Evolutionary conservation across 1,284 basidiomycete species (phyloP), one percentile per base, ranked within the genome.

Genomic region (Ceratobasidium sp.): DNA sequence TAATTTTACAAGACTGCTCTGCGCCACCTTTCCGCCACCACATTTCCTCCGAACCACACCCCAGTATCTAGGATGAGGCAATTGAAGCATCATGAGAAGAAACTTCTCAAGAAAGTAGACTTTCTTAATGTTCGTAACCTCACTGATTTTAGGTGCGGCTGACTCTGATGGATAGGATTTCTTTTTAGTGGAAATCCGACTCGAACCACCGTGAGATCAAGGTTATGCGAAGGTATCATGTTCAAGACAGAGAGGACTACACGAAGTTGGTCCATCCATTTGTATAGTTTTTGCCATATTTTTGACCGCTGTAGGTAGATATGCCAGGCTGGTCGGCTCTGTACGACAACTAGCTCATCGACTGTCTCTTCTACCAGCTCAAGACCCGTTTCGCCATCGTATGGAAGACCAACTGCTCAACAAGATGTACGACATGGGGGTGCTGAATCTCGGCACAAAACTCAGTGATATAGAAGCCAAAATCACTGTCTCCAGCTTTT

Each of bases 371-470:
- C 86, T 99, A 7, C 94, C 96, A 0, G 86, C 95, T 0, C 88
- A 94, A 75, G 96, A 99, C 81, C 92, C 95, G 1, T 95, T 94
- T 81, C 87, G 97, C 25, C 76, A 88, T 16, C 87, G 90, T 75
- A 93, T 93, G 86, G 94, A 99, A 82, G 87, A 83, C 44, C 89
- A 92, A 77, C 85, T 99, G 60, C 87, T 99, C 64, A 89, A 91
- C 76, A 99, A 99, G 81, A 87, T 98, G 73, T 99, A 98, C 83
- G 97, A 99, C 81, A 94, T 97, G 86, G 97, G 96, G 70, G 87
- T 99, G 56, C 86, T 99, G 74, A 91, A 88, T 78, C 82, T 89
- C n/a, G 78, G 83, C 67, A 91, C 89, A 36, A 96, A 96, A 79
- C 87, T 97, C 75, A 92, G 91, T 76, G 95, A 98, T 78, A 86